Evolutionary conservation across 192 early-diverging fungal genomes (phyloP), one percentile per base, ranked within the genome.

Genomic region (Umbelopsis sp.): DNA sequence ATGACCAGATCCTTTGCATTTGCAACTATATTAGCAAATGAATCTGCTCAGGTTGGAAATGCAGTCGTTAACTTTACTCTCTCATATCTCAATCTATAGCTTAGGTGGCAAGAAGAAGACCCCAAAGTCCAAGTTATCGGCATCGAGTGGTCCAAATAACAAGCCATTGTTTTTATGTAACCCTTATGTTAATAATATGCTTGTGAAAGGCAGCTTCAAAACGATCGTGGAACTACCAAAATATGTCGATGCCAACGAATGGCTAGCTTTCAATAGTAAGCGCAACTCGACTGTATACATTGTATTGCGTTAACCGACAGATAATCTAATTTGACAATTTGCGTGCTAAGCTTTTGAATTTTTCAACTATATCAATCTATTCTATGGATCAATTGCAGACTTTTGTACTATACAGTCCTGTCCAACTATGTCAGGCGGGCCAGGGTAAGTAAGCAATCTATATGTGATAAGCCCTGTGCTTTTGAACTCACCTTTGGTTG

Each of bases 171-270:
- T 81, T 46, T 79, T 93, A 44, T 88, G 84, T 45, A 73, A 85
- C 47, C 91, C 91, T 7, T 92, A 90, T 74, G 86, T 88, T 48
- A 83, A 84, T 55, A 87, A 93, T 44, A 90, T 91, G 37, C 88
- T 98, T 13, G 95, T 98, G 23, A 94, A 94, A 73, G 95, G 97
- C 25, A 93, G 90, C 80, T 92, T 98, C 74, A 89, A 93, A 76
- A 92, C 92, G 71, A 90, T 99, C 47, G 90, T 94, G 5, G 90
- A 91, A 53, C 82, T 95, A 64, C 97, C 97, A 35, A 91, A 91
- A 77, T 94, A 94, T 80, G 91, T 97, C 1, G 96, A 99, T 72
- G 71, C 80, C 27, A 94, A 96, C 78, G 97, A 99, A 82, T 99
- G 97, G 97, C 87, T 91, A 22, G 92, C 93, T 8, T 86, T 89